Percentiles rank a stretch among this genome's conserved stretches.
phyloP scores from a whole-genome alignment of 768 basidiomycete species.

The Psilocybe tampanensis region DNA sequence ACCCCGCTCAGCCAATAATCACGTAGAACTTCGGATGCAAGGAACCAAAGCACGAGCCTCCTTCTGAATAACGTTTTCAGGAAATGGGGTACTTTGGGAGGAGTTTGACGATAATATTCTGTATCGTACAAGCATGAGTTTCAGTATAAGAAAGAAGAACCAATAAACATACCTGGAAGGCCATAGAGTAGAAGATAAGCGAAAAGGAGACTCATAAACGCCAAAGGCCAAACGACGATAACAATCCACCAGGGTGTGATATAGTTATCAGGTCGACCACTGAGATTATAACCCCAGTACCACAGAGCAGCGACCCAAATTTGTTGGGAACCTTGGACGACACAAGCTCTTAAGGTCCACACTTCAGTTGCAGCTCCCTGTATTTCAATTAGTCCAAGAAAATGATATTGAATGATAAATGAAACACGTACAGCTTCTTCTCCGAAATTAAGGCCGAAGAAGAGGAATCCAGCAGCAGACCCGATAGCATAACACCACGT shows the following conservation, averaged over 20 bases:
- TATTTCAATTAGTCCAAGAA: constrained; percentile 8
- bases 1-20: constrained; percentile 92
- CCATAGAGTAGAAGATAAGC: constrained; percentile 85
- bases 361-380: constrained; percentile 94
- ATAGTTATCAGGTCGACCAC: constrained; percentile 50
- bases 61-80: constrained; percentile 85
- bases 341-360: constrained; percentile 88
- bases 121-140: constrained; percentile 8
- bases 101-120: constrained; percentile 92
- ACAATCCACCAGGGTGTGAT: constrained; percentile 86
- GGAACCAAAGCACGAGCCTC: constrained; percentile 94
- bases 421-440: constrained; percentile 78
- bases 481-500: constrained; percentile 92
- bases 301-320: constrained; percentile 95
- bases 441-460: constrained; percentile 96
- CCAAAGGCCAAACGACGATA: constrained; percentile 79
- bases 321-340: constrained; percentile 95
- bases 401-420: background rate
- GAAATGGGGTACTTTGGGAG: constrained; percentile 94
- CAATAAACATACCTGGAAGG: constrained; percentile 61
- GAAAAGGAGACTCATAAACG: constrained; percentile 74
- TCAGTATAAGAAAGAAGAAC: background rate
- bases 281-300: constrained; percentile 92
- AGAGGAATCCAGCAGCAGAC: constrained; percentile 90
- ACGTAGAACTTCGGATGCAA: constrained; percentile 88